phyloP scores from a whole-genome alignment of 139 green algal genomes.

The Gonium pectorale region DNA sequence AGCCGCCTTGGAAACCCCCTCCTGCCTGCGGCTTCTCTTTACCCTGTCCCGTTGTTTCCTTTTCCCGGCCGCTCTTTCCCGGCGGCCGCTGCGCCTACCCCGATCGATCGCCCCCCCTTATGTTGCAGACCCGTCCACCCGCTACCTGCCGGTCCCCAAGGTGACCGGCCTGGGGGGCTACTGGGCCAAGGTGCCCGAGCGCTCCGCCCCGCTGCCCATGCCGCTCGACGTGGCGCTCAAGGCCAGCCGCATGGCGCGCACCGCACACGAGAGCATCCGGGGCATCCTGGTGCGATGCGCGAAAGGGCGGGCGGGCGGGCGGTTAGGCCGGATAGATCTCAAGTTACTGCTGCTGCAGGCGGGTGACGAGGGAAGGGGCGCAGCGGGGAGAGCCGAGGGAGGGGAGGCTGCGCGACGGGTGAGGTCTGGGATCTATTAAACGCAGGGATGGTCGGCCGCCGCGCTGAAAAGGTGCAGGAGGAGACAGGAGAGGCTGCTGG shows the following conservation, averaged over 20 bases:
- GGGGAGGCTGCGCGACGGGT: too few relatives aligned
- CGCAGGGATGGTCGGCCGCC: too few relatives aligned
- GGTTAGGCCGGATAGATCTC: too few relatives aligned
- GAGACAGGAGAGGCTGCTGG: too few relatives aligned
- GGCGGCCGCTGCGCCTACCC: not conserved
- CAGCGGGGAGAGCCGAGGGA: too few relatives aligned
- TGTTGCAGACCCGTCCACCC: constrained; percentile 41
- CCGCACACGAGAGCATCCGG: constrained; percentile 58
- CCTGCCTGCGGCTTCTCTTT: too few relatives aligned
- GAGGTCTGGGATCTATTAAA: too few relatives aligned
- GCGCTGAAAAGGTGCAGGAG: too few relatives aligned
- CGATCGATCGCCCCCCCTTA: not conserved
- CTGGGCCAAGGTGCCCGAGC: constrained; percentile 48
- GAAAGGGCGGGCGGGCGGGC: not conserved
- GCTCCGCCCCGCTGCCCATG: constrained; percentile 54
- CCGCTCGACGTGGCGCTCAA: constrained; percentile 60
- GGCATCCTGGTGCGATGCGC: constrained; percentile 51
- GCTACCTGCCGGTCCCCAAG: constrained; percentile 35
- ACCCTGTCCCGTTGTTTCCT: too few relatives aligned
- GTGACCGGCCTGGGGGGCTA: constrained; percentile 41
- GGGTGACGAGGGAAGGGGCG: too few relatives aligned
- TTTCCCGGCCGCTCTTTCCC: not conserved
- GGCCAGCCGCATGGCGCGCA: constrained; percentile 36
- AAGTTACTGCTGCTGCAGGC: too few relatives aligned
- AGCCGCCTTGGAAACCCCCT: too few relatives aligned